phyloP scores from a whole-genome alignment of 768 basidiomycete genomes.

The Hypholoma sublateritium region DNA sequence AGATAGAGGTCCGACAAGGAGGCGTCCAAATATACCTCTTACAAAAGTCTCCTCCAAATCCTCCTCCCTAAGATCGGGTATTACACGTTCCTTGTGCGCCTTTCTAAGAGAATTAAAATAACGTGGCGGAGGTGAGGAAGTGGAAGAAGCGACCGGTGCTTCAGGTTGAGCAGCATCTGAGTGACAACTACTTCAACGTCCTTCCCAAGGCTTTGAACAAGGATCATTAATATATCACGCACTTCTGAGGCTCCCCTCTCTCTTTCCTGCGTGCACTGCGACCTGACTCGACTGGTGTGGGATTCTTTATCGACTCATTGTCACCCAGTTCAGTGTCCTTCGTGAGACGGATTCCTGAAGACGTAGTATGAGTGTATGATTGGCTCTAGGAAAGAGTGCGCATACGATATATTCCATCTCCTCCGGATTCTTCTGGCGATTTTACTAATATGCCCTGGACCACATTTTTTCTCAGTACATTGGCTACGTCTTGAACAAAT shows the following conservation, averaged over 20 bases:
- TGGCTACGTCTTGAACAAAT: constrained; percentile 70
- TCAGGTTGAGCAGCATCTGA: constrained; percentile 41
- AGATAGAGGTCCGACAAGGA: background rate
- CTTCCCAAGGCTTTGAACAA: background rate
- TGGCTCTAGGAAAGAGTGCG: background rate
- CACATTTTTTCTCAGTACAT: constrained; percentile 75
- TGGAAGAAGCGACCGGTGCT: constrained; percentile 15
- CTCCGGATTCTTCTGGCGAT: constrained; percentile 23
- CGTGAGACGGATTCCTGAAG: constrained; percentile 67
- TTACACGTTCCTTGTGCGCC: constrained; percentile 58
- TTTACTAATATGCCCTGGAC: constrained; percentile 70
- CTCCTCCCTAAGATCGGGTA: constrained; percentile 71
- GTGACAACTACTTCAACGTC: constrained; percentile 28
- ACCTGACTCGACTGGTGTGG: constrained; percentile 45
- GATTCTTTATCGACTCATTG: constrained; percentile 75
- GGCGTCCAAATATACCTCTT: constrained; percentile 51
- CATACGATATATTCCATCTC: constrained; percentile 60
- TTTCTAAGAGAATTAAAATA: constrained; percentile 73
- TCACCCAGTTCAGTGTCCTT: constrained; percentile 84
- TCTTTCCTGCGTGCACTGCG: constrained; percentile 48
- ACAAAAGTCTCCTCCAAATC: constrained; percentile 90
- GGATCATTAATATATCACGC: constrained; percentile 13
- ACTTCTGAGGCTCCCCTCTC: constrained; percentile 31
- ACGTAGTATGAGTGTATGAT: constrained; percentile 1
- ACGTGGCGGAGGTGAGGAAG: constrained; percentile 29